A percentile compares a stretch with the other conserved stretches of the same genome.
phyloP scores from a whole-genome alignment of 2,329 filamentous ascomycete species.

The Monilinia vaccinii-corymbosi region DNA sequence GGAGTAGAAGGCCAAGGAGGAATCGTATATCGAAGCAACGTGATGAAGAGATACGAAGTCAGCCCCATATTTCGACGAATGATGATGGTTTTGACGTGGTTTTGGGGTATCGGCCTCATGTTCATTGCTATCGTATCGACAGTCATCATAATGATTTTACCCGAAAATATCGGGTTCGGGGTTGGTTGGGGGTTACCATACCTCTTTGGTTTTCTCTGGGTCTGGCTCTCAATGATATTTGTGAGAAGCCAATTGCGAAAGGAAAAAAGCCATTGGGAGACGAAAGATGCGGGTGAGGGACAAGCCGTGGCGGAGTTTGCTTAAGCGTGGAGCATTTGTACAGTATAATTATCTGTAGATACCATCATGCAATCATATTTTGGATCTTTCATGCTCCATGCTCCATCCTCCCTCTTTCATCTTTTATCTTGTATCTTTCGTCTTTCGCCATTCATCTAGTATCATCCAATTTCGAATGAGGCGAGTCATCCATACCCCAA shows the following conservation, averaged over 20 bases:
- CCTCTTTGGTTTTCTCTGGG: conserved; percentile 14
- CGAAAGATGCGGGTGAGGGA: conserved; percentile 10
- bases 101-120: conserved; percentile 27
- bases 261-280: conserved; percentile 18
- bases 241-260: conserved; percentile 17
- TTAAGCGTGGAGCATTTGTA: neutral
- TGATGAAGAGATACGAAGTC: conserved; percentile 23
- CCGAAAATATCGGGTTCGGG: conserved; percentile 20
- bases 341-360: neutral
- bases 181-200: conserved; percentile 26
- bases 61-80: conserved; percentile 22
- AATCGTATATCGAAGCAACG: conserved; percentile 18
- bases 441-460: neutral
- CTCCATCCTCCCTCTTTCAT: neutral
- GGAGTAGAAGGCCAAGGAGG: conserved; percentile 23
- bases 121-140: conserved; percentile 20
- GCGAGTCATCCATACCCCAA: neutral
- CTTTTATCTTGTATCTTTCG: neutral
- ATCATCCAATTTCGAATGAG: neutral
- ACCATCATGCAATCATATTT: neutral
- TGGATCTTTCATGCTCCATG: neutral
- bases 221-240: conserved; percentile 16
- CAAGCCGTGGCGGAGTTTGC: conserved; percentile 7
- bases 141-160: conserved; percentile 21
- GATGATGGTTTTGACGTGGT: conserved; percentile 22